Conservation (phyloP, 2,329 filamentous ascomycete species). For the Alternaria solani region DNA sequence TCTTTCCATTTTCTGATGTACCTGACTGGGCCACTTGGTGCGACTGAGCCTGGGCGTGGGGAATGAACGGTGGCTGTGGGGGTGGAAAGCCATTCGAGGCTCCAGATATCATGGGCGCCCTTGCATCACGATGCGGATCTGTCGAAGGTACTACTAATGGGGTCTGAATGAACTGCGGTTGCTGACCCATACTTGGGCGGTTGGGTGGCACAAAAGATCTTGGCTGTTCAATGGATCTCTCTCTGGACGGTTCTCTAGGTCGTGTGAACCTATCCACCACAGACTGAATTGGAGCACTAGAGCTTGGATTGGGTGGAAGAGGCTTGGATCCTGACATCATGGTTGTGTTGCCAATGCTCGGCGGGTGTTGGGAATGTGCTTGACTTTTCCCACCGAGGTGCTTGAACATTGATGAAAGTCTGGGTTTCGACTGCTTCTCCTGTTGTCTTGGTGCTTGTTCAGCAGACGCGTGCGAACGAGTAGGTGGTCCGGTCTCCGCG, state of each 20-base stretch:
- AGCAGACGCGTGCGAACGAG: slow-evolving; percentile 40
- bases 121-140: slow-evolving; percentile 39
- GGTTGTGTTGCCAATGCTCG: slow-evolving; percentile 9
- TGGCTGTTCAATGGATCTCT: slow-evolving; percentile 26
- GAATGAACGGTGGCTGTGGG: slow-evolving; percentile 24
- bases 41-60: slow-evolving; percentile 18
- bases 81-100: slow-evolving; percentile 36
- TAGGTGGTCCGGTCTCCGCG: slow-evolving; percentile 51
- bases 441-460: slow-evolving; percentile 34
- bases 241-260: slow-evolving; percentile 27
- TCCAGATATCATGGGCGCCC: slow-evolving; percentile 31
- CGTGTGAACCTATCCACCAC: slow-evolving; percentile 33
- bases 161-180: slow-evolving; percentile 42
- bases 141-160: slow-evolving; percentile 41
- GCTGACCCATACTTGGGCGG: slow-evolving; percentile 38
- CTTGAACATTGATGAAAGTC: slow-evolving; percentile 58
- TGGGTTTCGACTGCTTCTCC: slow-evolving; percentile 38
- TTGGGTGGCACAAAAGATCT: slow-evolving; percentile 21
- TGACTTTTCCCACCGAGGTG: slow-evolving; percentile 36
- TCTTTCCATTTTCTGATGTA: slow-evolving; percentile 43
- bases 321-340: slow-evolving; percentile 5
- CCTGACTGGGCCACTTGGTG: slow-evolving; percentile 25
- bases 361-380: slow-evolving; percentile 17
- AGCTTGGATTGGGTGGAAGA: slow-evolving; percentile 17
- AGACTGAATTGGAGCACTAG: slow-evolving; percentile 36